Conservation (phyloP, 2,329 filamentous ascomycete species). For the Chaetothyriales sp. region DNA sequence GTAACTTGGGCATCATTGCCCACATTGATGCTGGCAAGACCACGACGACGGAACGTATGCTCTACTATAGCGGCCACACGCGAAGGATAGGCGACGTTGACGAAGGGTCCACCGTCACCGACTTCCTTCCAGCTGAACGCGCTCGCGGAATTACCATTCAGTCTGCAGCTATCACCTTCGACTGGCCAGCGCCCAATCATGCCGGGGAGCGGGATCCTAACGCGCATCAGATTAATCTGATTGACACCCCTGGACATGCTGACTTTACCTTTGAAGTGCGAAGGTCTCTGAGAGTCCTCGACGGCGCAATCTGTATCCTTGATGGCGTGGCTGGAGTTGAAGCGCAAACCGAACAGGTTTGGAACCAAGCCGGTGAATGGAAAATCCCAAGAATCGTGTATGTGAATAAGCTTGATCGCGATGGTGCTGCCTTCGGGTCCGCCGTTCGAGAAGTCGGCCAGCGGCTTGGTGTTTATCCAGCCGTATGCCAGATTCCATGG, state of each 20-base stretch:
- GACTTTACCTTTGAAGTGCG: slow-evolving; percentile 97
- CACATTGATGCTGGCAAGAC: slow-evolving; percentile 99
- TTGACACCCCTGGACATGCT: slow-evolving; percentile 91
- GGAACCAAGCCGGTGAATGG: slow-evolving; percentile 76
- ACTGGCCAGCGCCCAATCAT: slow-evolving; percentile 54
- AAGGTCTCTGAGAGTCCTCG: slow-evolving; percentile 71
- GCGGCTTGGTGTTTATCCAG: slow-evolving; percentile 66
- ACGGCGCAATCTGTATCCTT: slow-evolving; percentile 83
- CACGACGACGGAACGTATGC: slow-evolving; percentile 96
- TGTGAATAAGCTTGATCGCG: slow-evolving; percentile 73
- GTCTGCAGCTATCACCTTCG: slow-evolving; percentile 87
- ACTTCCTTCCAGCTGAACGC: slow-evolving; percentile 86
- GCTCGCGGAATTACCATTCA: slow-evolving; percentile 93
- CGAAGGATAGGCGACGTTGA: slow-evolving; percentile 86
- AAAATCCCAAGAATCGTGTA: slow-evolving; percentile 68
- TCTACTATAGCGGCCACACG: slow-evolving; percentile 87
- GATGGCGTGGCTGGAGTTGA: slow-evolving; percentile 90
- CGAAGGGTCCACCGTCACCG: slow-evolving; percentile 89
- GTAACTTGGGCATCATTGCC: slow-evolving; percentile 96
- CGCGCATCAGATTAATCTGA: slow-evolving; percentile 67
- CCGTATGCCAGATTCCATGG: slow-evolving; percentile 91
- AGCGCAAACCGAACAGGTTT: slow-evolving; percentile 92
- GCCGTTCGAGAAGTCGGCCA: slow-evolving; percentile 75
- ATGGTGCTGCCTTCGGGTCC: slow-evolving; percentile 65
- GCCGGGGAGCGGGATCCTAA: slow-evolving; percentile 18